These are phyloP conservation scores for Aspergillus aculeatinus DNA, from an alignment of 2,329 filamentous ascomycete species.

Conservation along the genomic window DNA sequence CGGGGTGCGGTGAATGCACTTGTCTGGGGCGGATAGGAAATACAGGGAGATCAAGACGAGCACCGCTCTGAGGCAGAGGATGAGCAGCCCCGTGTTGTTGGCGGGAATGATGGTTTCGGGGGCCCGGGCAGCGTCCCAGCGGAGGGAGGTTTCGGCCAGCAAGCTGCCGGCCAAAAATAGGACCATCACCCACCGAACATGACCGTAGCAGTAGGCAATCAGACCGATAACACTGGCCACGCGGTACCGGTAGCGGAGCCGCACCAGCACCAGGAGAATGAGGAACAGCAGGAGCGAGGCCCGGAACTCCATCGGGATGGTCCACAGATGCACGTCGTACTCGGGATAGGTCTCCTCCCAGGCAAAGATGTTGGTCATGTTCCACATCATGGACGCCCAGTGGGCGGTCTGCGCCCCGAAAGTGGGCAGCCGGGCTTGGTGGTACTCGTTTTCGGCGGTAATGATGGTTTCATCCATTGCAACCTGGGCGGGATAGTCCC, in stretches of 20 bases:
- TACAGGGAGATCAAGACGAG: background rate
- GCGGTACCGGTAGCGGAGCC: background rate
- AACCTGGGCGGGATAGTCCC: background rate
- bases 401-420: background rate
- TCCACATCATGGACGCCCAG: background rate
- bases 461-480: background rate
- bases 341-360: background rate
- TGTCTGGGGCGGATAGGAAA: background rate
- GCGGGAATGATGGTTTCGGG: background rate
- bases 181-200: background rate
- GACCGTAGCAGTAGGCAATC: background rate
- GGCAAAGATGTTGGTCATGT: background rate
- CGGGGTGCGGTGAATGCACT: background rate
- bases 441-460: background rate
- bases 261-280: background rate
- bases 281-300: background rate
- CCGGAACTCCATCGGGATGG: background rate
- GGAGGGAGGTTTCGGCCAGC: background rate
- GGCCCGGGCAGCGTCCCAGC: background rate
- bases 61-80: background rate
- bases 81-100: background rate
- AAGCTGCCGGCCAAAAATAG: background rate
- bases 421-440: background rate
- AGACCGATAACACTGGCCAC: background rate
- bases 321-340: background rate